These are phyloP conservation scores for Globisporangium cylindrosporum DNA, from an alignment of 352 stramenopile genomes.

Conservation along the genomic window DNA sequence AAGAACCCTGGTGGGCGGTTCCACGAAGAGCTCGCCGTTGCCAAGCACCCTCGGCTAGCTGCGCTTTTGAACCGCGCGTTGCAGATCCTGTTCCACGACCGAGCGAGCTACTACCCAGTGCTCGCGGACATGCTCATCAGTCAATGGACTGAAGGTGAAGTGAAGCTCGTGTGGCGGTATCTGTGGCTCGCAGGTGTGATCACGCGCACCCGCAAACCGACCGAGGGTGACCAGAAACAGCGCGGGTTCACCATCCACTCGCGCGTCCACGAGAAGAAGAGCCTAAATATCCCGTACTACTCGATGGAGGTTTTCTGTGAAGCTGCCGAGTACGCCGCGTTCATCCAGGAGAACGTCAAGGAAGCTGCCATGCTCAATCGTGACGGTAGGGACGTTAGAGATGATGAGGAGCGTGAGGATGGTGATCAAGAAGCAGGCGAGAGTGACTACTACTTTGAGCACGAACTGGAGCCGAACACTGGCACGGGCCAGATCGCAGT, in stretches of 20 bases:
- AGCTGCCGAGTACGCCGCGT: conserved; percentile 67
- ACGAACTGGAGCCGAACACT: conserved; percentile 59
- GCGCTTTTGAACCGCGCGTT: conserved; percentile 64
- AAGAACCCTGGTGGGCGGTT: conserved; percentile 75
- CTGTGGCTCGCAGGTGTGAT: conserved; percentile 79
- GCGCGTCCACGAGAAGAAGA: conserved; percentile 70
- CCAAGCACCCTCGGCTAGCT: conserved; percentile 55
- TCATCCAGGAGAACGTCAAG: conserved; percentile 68
- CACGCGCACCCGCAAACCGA: conserved; percentile 43
- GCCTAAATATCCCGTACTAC: conserved; percentile 60
- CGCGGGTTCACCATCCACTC: conserved; percentile 72
- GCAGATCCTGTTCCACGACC: conserved; percentile 81
- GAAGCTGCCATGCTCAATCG: conserved; percentile 37
- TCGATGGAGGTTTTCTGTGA: conserved; percentile 67
- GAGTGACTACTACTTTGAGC: conserved; percentile 45
- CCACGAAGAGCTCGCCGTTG: conserved; percentile 61
- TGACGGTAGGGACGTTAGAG: conserved; percentile 1
- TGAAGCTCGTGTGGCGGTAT: conserved; percentile 84
- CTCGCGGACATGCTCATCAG: conserved; percentile 74
- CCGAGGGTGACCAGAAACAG: conserved; percentile 59
- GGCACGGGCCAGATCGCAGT: conserved; percentile 43
- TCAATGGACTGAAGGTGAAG: conserved; percentile 66
- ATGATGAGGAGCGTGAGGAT: conserved; percentile 21
- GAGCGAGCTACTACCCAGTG: conserved; percentile 63
- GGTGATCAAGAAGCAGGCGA: conserved; percentile 24